Evolutionary conservation across 2,329 filamentous ascomycete species (phyloP).

Genomic region (Trichoderma asperellum): DNA sequence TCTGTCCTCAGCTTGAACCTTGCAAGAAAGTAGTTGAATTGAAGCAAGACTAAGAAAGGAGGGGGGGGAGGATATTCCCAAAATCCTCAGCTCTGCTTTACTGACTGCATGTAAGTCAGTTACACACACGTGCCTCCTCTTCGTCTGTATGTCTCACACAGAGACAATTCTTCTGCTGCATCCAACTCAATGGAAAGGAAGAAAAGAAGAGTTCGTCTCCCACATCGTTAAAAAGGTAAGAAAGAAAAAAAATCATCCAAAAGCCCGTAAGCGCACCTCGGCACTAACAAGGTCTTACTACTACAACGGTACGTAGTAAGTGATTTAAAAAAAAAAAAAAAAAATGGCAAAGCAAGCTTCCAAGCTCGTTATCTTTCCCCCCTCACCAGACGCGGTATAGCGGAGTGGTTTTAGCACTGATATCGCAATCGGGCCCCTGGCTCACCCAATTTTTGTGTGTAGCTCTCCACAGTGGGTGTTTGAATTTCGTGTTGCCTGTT

Average conservation of each 20-base stretch:
- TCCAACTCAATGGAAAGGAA: background rate
- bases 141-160: background rate
- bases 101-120: background rate
- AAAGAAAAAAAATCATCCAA: background rate
- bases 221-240: background rate
- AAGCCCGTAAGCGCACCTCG: background rate
- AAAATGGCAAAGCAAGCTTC: background rate
- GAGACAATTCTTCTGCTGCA: background rate
- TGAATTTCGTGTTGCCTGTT: background rate
- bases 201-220: background rate
- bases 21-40: background rate
- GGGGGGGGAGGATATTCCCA: too few relatives aligned
- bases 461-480: background rate
- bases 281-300: background rate
- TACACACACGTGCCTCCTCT: background rate
- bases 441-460: conserved; percentile 17
- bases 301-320: background rate
- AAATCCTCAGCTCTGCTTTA: background rate
- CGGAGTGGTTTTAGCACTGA: conserved; percentile 17
- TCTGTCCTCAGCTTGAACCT: background rate
- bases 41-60: background rate
- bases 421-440: conserved; percentile 27
- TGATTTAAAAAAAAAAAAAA: background rate
- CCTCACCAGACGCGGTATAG: conserved; percentile 14
- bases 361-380: background rate